phyloP scores from a whole-genome alignment of 2,329 filamentous ascomycete species.

The Claviceps purpurea region DNA sequence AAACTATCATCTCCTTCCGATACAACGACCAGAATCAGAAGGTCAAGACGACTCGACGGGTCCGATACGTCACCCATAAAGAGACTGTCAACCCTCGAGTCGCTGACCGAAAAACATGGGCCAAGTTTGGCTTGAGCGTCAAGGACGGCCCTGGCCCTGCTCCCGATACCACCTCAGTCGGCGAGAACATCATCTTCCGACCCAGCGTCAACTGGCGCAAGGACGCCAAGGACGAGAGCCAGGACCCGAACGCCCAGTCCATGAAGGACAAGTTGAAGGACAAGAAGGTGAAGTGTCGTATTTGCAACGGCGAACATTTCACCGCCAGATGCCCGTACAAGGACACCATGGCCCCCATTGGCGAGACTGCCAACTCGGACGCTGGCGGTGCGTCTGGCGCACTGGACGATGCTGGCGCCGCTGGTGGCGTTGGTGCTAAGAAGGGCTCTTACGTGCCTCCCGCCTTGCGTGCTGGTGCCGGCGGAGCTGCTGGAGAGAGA shows the following conservation, averaged over 20 bases:
- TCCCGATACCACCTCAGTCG: constrained; percentile 79
- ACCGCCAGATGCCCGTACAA: constrained; percentile 98
- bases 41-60: constrained; percentile 92
- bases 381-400: constrained; percentile 34
- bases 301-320: constrained; percentile 98
- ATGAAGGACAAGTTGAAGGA: constrained; percentile 83
- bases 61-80: constrained; percentile 82
- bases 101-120: constrained; percentile 83
- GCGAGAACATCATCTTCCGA: constrained; percentile 96
- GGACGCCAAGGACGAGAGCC: constrained; percentile 69
- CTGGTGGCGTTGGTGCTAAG: constrained; percentile 45
- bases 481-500: constrained; percentile 56
- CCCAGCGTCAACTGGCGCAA: constrained; percentile 90
- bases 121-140: constrained; percentile 83
- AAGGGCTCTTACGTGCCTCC: constrained; percentile 88
- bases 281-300: constrained; percentile 99
- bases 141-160: constrained; percentile 75
- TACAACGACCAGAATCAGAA: constrained; percentile 91
- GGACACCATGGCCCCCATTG: constrained; percentile 91
- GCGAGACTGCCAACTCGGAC: constrained; percentile 42
- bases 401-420: constrained; percentile 31
- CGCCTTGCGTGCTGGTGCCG: constrained; percentile 55
- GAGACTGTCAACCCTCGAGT: constrained; percentile 94
- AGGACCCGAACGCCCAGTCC: constrained; percentile 57
- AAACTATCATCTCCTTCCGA: constrained; percentile 82